Evolutionary conservation across 2,329 filamentous ascomycete genomes (phyloP), one percentile per base, ranked within the genome.

Genomic region (Fusarium sp.): DNA sequence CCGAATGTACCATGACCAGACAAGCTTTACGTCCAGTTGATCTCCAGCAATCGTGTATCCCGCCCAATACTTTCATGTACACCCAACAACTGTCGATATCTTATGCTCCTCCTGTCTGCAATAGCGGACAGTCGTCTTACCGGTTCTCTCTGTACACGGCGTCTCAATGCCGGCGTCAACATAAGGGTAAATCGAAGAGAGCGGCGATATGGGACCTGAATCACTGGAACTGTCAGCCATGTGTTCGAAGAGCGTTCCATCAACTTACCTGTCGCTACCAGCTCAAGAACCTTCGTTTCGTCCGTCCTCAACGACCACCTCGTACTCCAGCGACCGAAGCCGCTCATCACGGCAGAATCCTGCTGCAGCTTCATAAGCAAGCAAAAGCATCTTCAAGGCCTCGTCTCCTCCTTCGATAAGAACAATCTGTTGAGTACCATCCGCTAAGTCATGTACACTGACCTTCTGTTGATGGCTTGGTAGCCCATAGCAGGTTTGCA

Each of bases 101-200:
- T 48, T 1, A 15, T 22, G 4, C 13, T 22, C 9, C 4, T 12
- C 3, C 3, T 15, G 6, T 22, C 8, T 20, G 8, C 44, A 10
- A 0, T 2, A 13, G 3, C 3, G 44, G 8, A 8, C 8, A 45
- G 17, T 15, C 3, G 1, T 28, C 13, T 15, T 4, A 6, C 4
- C 18, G 4, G 18, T 48, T 30, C 22, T 32, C 22, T 32, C 9
- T 30, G 15, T 13, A 32, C 28, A 13, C 4, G 10, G 5, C 12
- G 2, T 48, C 47, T 32, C 47, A 18, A 3, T n/a, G 4, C 4
- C 1, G 6, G 47, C 15, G 22, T 32, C 22, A 11, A 17, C 11
- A n/a, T 9, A 18, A 32, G 11, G 15, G 18, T 1, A 9, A 0
- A 1, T n/a, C 7, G 20, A 6, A 7, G 28, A n/a, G 28, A 30